Base-by-base conservation (phyloP, 306 rosid genomes). In the Acmispon strigosus region DNA sequence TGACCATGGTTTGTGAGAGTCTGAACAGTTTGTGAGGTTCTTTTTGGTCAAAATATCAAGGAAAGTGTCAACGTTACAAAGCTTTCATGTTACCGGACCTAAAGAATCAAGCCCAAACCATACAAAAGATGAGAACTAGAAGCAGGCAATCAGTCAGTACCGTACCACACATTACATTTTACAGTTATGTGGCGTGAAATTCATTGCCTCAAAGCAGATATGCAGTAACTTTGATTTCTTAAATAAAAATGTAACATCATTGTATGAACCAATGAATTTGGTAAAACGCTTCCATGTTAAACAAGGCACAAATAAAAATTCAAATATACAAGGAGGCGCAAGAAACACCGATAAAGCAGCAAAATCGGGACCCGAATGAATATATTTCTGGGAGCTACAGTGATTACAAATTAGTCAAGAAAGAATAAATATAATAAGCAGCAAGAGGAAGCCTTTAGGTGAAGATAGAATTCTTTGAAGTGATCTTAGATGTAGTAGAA, bases 351-450 rank as follows among this genome's bases (percentile, higher is more conserved):
- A 9, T 36, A 75, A 66, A 64, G 65, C 60, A 77, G 65, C 69
- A 56, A 69, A 66, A 69, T 66, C 72, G 74, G 72, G 66, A 67
- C 27, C 3, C 45, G 41, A 29, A 81, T 72, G 53, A 56, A 70
- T 42, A 43, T 72, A 66, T 63, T 60, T 62, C 52, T 74, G 58
- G 75, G 63, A 69, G 71, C 75, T 37, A 76, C 64, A 62, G 32
- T 18, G 71, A 59, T 42, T 52, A 82, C 75, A 66, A 53, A 74
- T 29, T 48, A 41, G 78, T 52, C 52, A 32, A 61, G 60, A 73
- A 74, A 69, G 73, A 81, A 84, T 61, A 48, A 62, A 71, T 59
- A 66, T 54, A 72, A 58, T 13, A 78, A 62, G 75, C 61, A 72
- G 69, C 70, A 72, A 68, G 76, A 29, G 45, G 17, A 51, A 62